phyloP scores from a whole-genome alignment of 768 basidiomycete genomes.

The Mycena floridula region DNA sequence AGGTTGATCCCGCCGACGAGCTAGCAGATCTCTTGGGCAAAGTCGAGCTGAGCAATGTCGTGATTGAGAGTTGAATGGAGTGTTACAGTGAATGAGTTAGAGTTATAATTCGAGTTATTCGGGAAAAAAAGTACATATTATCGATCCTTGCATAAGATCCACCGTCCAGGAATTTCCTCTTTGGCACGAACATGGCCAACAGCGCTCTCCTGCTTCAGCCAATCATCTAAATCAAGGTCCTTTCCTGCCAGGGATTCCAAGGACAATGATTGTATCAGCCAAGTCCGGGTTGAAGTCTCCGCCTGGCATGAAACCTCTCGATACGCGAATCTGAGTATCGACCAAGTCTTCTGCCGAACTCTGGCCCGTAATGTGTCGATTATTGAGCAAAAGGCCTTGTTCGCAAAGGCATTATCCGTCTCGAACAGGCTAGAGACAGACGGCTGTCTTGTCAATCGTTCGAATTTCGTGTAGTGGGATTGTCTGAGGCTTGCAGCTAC shows the following conservation, averaged over 20 bases:
- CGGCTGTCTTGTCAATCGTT: constrained; percentile 31
- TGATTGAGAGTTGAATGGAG: constrained; percentile 1
- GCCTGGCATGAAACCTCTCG: constrained; percentile 47
- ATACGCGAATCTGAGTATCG: constrained; percentile 53
- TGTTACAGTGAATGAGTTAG: no score
- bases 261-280: constrained; percentile 45
- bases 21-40: constrained; percentile 67
- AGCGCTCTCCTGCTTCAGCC: constrained; percentile 38
- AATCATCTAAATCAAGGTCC: constrained; percentile 45
- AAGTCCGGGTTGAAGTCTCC: constrained; percentile 30
- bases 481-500: constrained; percentile 47
- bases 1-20: constrained; percentile 41
- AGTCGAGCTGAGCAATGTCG: constrained; percentile 41
- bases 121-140: no score
- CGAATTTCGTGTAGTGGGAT: constrained; percentile 49
- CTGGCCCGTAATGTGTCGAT: constrained; percentile 43
- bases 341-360: constrained; percentile 52
- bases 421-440: constrained; percentile 17
- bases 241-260: constrained; percentile 27
- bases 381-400: constrained; percentile 37
- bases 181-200: constrained; percentile 48
- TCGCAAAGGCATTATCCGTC: constrained; percentile 16
- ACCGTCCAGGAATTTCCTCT: constrained; percentile 51
- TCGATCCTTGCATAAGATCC: constrained; percentile 24
- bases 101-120: no score